phyloP scores from a whole-genome alignment of 2,329 filamentous ascomycete species.

The Monosporascus sp. region DNA sequence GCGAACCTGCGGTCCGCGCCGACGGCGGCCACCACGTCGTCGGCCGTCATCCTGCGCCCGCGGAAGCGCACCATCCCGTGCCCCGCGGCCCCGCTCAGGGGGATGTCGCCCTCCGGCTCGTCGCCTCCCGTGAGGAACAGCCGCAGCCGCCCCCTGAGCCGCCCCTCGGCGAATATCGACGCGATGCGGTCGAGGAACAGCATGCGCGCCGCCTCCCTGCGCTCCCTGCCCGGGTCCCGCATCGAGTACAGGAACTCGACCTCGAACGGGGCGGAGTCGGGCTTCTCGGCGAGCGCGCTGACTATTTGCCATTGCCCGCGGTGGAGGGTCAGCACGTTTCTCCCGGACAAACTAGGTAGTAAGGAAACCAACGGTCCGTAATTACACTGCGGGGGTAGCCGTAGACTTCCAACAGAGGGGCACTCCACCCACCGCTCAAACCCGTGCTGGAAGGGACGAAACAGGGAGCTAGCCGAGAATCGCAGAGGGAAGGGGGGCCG shows the following conservation, averaged over 20 bases:
- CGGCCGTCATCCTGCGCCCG: slow-evolving; percentile 36
- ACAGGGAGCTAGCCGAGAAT: too few species aligned
- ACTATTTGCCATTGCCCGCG: slow-evolving; percentile 25
- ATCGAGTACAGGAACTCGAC: slow-evolving; percentile 62
- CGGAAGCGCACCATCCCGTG: slow-evolving; percentile 24
- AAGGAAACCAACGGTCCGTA: too few species aligned
- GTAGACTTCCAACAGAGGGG: not conserved
- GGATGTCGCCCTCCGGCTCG: slow-evolving; percentile 1
- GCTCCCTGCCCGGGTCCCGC: slow-evolving; percentile 23
- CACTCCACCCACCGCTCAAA: not conserved
- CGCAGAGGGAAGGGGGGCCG: not conserved
- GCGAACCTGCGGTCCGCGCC: slow-evolving; percentile 33
- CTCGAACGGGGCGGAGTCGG: slow-evolving; percentile 23
- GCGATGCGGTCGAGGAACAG: slow-evolving; percentile 48
- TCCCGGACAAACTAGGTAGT: too few species aligned
- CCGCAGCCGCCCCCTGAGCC: slow-evolving; percentile 35
- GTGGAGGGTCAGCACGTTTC: too few species aligned
- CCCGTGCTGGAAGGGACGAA: too few species aligned
- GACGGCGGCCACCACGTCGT: slow-evolving; percentile 38
- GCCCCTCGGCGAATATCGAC: slow-evolving; percentile 31
- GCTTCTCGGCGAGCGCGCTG: slow-evolving; percentile 47
- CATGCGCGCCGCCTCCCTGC: slow-evolving; percentile 28
- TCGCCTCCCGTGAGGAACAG: slow-evolving; percentile 41
- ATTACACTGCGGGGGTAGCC: not conserved
- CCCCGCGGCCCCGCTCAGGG: slow-evolving; percentile 8